Base-by-base conservation (phyloP, 768 basidiomycete species). In the Boletus reticuloceps region DNA sequence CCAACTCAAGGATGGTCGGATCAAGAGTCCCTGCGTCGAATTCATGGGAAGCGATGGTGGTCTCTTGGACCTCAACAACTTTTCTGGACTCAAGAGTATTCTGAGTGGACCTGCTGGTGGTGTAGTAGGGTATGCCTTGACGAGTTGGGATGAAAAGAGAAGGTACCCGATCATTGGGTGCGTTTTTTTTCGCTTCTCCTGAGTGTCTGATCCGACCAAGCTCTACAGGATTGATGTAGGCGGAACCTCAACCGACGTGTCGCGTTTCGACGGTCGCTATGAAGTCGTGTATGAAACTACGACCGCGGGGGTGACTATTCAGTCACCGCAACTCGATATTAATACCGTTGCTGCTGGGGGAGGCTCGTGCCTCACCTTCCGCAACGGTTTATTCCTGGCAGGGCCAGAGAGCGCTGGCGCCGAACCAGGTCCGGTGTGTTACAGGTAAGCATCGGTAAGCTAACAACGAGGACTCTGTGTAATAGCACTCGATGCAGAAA, bases 11-110 rank as follows among this genome's bases (percentile, higher is more conserved):
- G 84, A 84, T 58, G 84, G 86, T 5, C 71, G 69, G 14, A 53
- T 83, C 53, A 73, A 74, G 39, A 85, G 82, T 53, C 84, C 86
- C 2, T 75, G 91, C 3, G 93, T 97, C 32, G 94, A 95, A 67
- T 98, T 98, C 67, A 98, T 98, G 96, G 89, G 88, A 36, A 91
- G 89, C 51, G 95, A 98, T 64, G 96, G 93, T 6, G 91, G 91
- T 8, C 74, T 95, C 11, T 74, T 93, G 22, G 89, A 92, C 66
- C 72, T 89, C 13, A 71, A 82, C 54, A 89, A 91, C 64, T 98
- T 98, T 69, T 93, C 91, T 0, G 96, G 95, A 0, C 72, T 98
- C 62, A 95, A 94, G 79, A 92, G 89, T 59, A 94, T 98, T 59
- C 72, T 97, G 37, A 94, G 91, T 62, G 92, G 91, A 4, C 96